Evolutionary conservation across 225 moss, liverwort and hornwort genomes (phyloP).

Genomic region (Pleurozium schreberi): DNA sequence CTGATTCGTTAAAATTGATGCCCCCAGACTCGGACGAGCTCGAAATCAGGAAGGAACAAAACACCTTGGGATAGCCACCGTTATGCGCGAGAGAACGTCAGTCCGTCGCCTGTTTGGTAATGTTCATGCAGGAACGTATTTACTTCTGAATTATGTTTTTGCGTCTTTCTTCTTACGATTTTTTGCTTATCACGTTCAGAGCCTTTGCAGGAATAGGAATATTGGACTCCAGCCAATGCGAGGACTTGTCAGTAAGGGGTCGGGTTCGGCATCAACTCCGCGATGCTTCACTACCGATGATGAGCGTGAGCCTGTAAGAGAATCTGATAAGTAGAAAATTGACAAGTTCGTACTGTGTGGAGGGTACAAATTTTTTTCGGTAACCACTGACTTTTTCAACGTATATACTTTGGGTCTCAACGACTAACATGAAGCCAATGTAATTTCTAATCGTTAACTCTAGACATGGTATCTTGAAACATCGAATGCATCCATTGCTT

Average conservation of each 20-base stretch:
- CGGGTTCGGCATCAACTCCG: slow-evolving; percentile 3
- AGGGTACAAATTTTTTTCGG: neutral
- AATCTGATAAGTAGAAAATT: neutral
- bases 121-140: neutral
- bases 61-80: neutral
- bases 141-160: neutral
- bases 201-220: slow-evolving; percentile 18
- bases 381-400: neutral
- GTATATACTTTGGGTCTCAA: neutral
- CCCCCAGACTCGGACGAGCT: neutral
- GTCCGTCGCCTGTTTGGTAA: slow-evolving; percentile 36
- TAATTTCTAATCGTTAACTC: neutral
- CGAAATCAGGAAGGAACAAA: slow-evolving; percentile 17
- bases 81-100: slow-evolving; percentile 16
- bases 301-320: slow-evolving; percentile 17
- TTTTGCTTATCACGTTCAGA: neutral
- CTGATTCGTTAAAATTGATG: neutral
- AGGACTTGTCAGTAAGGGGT: neutral
- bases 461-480: neutral
- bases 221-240: slow-evolving; percentile 10
- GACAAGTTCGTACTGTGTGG: neutral
- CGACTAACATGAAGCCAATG: neutral
- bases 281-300: slow-evolving; percentile 17
- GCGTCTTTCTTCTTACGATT: neutral
- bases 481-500: neutral